Base-by-base conservation (phyloP, 2,329 filamentous ascomycete genomes). In the Orbilia javanica region DNA sequence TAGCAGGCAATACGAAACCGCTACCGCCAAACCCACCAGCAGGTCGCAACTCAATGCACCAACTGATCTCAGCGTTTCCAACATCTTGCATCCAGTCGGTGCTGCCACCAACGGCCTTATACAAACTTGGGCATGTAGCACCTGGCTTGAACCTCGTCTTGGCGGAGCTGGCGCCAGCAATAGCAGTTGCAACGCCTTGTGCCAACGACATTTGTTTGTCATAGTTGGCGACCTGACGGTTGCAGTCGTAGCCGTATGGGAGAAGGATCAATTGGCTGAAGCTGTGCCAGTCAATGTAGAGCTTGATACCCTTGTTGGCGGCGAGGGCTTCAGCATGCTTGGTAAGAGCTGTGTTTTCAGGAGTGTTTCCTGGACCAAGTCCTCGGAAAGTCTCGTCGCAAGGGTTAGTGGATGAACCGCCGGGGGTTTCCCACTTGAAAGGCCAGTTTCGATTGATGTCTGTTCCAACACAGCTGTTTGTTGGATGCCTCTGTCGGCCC, bases 261-360 rank as follows among this genome's bases (percentile, higher is more conserved):
- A 77, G 42, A 27, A 77, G 72, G 50, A 77, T 77, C 25, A 88
- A 84, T 80, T 91, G 89, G 13, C 86, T 87, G 84, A 90, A 92
- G 0, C 88, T 86, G 84, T 92, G 90, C 82, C 88, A 89, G 83
- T 92, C 90, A 80, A 91, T 88, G 83, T 88, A 92, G 4, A 52
- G 18, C 46, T 77, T 77, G 4, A 90, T 85, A 11, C 79, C 80
- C 44, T 70, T 79, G 10, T 76, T 76, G n/a, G 46, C 64, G 0
- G 55, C 20, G 27, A 89, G 81, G 34, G 82, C 81, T 53, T 85
- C 84, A 18, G 88, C 84, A 48, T 87, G 86, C 10, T 85, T 84
- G 39, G 85, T 85, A 7, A 91, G 84, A 0, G 84, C 86, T 67
- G 84, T 84, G 80, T 85, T 88, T 83, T 90, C 88, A 4, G 87